phyloP scores from a whole-genome alignment of 2,329 filamentous ascomycete genomes.

The Aureobasidium sp. region DNA sequence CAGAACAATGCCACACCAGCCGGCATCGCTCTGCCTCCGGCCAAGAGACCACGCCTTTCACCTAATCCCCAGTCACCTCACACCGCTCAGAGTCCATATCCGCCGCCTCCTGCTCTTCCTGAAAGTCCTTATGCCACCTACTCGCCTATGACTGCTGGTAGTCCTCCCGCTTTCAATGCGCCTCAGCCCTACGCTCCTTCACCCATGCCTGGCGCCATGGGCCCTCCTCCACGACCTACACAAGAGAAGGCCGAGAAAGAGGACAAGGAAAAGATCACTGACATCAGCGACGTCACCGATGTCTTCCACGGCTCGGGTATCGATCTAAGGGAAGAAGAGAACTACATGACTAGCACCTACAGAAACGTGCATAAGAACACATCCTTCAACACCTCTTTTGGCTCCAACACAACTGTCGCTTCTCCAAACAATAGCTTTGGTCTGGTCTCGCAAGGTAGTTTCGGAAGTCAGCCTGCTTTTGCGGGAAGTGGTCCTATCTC shows the following conservation, averaged over 20 bases:
- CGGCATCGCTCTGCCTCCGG: slow-evolving; percentile 54
- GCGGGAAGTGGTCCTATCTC: slow-evolving; percentile 29
- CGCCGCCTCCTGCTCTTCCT: slow-evolving; percentile 8
- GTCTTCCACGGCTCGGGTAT: slow-evolving; percentile 78
- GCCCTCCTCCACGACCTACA: slow-evolving; percentile 51
- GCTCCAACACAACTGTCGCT: slow-evolving; percentile 24
- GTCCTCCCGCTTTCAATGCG: slow-evolving; percentile 43
- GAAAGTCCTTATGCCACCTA: slow-evolving; percentile 12
- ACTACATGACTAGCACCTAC: slow-evolving; percentile 63
- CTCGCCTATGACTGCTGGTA: slow-evolving; percentile 12
- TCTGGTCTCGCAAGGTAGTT: slow-evolving; percentile 32
- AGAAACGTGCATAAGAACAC: slow-evolving; percentile 13
- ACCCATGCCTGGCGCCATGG: slow-evolving; percentile 43
- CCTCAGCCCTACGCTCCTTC: slow-evolving; percentile 32
- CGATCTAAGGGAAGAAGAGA: slow-evolving; percentile 78
- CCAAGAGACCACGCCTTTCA: slow-evolving; percentile 64
- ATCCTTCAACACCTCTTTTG: slow-evolving; percentile 20
- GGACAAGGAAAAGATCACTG: slow-evolving; percentile 49
- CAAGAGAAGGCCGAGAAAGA: slow-evolving; percentile 43
- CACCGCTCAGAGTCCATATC: slow-evolving; percentile 14
- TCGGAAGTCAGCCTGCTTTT: slow-evolving; percentile 27
- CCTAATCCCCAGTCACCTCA: slow-evolving; percentile 54
- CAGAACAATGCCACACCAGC: slow-evolving; percentile 54
- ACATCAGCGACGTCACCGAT: slow-evolving; percentile 69
- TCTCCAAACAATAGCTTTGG: slow-evolving; percentile 39